These are phyloP conservation scores for Colletotrichum phormii DNA, from an alignment of 2,329 filamentous ascomycete species.

Conservation along the genomic window DNA sequence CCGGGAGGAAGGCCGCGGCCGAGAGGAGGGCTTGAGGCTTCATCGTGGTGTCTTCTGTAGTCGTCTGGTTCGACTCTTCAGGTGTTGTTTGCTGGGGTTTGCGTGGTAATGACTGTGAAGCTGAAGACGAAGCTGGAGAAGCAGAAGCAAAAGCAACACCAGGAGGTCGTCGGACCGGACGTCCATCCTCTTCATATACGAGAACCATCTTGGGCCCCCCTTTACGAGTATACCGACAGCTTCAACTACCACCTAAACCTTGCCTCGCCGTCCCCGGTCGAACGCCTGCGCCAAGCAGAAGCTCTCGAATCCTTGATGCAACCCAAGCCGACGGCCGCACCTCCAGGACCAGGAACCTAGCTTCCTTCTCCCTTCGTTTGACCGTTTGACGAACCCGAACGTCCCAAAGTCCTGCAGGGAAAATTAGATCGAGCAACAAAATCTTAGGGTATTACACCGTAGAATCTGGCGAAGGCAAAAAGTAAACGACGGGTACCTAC, in stretches of 20 bases:
- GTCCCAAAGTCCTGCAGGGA: background rate
- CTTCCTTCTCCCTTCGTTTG: background rate
- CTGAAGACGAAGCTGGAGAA: background rate
- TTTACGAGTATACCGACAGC: background rate
- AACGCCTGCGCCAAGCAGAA: background rate
- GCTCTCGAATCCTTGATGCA: background rate
- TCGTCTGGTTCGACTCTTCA: background rate
- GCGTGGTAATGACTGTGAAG: background rate
- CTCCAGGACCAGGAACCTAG: background rate
- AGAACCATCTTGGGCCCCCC: background rate
- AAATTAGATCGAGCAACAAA: background rate
- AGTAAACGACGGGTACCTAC: no score
- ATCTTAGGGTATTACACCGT: background rate
- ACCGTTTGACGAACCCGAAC: background rate
- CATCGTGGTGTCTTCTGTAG: slow-evolving; percentile 2
- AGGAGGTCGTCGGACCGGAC: background rate
- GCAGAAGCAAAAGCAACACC: background rate
- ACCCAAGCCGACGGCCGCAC: background rate
- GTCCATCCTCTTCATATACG: background rate
- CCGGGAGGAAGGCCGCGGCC: slow-evolving; percentile 23
- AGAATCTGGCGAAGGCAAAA: background rate
- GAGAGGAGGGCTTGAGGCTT: slow-evolving; percentile 31
- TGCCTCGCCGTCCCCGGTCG: background rate
- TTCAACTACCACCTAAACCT: background rate
- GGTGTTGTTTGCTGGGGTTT: background rate